Percentiles rank a stretch among this genome's conserved stretches.
Evolutionary conservation across 805 yeast genomes (phyloP).

Genomic region (Teunomyces tritomae): DNA sequence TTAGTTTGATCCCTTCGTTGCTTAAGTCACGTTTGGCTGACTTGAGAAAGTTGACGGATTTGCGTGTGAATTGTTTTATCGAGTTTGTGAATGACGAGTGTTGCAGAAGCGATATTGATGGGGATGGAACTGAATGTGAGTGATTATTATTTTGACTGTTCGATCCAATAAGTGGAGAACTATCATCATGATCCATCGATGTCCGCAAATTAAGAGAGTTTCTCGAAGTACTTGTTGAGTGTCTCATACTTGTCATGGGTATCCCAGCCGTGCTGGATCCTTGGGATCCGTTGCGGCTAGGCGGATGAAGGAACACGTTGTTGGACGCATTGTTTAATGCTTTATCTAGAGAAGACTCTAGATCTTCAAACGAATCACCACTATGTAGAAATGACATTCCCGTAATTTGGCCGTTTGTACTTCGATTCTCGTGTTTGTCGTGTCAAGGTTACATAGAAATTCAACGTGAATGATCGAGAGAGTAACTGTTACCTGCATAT

Average conservation of each 20-base stretch:
- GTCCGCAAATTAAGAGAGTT: not conserved
- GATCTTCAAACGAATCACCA: slow-evolving; percentile 50
- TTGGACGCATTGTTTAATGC: slow-evolving; percentile 55
- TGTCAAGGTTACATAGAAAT: not conserved
- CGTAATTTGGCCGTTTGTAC: slow-evolving; percentile 18
- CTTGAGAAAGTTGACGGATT: slow-evolving; percentile 17
- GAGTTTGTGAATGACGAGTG: slow-evolving; percentile 9
- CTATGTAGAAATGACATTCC: slow-evolving; percentile 5
- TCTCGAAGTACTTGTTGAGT: slow-evolving; percentile 1
- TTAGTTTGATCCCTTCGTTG: slow-evolving; percentile 18
- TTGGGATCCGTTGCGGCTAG: slow-evolving; percentile 26
- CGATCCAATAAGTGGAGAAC: slow-evolving; percentile 28
- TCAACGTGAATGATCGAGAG: not conserved
- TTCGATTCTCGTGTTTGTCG: slow-evolving; percentile 5
- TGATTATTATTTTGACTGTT: slow-evolving; percentile 10
- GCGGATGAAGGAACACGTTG: slow-evolving; percentile 24
- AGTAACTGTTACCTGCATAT: not conserved
- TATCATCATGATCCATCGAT: slow-evolving; percentile 19
- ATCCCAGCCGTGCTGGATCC: slow-evolving; percentile 25
- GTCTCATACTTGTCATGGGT: slow-evolving; percentile 26
- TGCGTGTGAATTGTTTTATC: slow-evolving; percentile 9
- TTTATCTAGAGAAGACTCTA: slow-evolving; percentile 63
- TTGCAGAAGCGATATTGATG: slow-evolving; percentile 15
- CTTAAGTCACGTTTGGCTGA: slow-evolving; percentile 25
- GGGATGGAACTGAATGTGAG: slow-evolving; percentile 19